Percentiles rank a stretch among this genome's conserved stretches.
These are phyloP conservation scores for Ascobolus immersus DNA, from an alignment of 495 filamentous ascomycete species.

Conservation along the genomic window DNA sequence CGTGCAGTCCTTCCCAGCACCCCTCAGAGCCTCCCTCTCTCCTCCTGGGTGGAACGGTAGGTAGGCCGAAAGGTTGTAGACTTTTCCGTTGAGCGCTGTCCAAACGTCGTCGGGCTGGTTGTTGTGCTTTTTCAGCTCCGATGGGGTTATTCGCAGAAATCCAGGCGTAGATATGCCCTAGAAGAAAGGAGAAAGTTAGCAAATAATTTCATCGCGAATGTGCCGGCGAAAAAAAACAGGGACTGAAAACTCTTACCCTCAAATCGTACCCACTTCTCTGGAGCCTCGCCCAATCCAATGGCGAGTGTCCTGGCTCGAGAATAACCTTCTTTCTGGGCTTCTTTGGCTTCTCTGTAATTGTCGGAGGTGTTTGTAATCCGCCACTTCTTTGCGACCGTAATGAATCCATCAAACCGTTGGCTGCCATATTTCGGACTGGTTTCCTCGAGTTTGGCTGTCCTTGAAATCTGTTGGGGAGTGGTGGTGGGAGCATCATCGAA, in stretches of 20 bases:
- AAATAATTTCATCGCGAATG: too few species aligned
- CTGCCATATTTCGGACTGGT: too few species aligned
- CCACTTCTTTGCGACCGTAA: too few species aligned
- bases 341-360: slow-evolving; percentile 2
- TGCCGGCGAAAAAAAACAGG: too few species aligned
- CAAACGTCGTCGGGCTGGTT: slow-evolving; percentile 54
- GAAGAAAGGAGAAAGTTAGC: background rate
- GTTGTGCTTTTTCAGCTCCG: background rate
- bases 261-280: slow-evolving; percentile 12
- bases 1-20: slow-evolving; percentile 50
- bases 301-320: slow-evolving; percentile 66
- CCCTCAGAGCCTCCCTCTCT: slow-evolving; percentile 56
- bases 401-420: too few species aligned
- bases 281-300: slow-evolving; percentile 68
- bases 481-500: slow-evolving; percentile 11
- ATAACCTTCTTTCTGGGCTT: slow-evolving; percentile 29
- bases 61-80: slow-evolving; percentile 87
- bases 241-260: too few species aligned
- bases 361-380: too few species aligned
- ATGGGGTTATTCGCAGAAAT: background rate
- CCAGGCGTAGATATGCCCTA: slow-evolving; percentile 29
- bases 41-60: slow-evolving; percentile 78
- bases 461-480: slow-evolving; percentile 9
- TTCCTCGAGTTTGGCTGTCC: background rate
- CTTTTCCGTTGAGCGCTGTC: slow-evolving; percentile 60